Evolutionary conservation across 768 basidiomycete species (phyloP).

Genomic region (Daedalea quercina): DNA sequence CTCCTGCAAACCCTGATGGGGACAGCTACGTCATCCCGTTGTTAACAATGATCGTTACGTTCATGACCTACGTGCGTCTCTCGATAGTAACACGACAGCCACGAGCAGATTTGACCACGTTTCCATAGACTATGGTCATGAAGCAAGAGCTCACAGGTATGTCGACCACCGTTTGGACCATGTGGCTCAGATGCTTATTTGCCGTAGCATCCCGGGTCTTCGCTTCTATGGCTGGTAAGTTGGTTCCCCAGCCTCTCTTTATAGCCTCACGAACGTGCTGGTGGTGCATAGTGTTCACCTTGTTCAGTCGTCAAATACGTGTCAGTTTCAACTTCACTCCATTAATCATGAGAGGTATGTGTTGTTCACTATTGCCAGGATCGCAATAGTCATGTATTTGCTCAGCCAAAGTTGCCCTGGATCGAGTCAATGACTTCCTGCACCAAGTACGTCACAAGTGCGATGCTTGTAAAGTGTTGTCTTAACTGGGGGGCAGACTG

Average conservation of each 20-base stretch:
- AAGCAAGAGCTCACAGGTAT: slow-evolving; percentile 30
- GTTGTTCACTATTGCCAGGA: slow-evolving; percentile 21
- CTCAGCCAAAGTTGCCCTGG: slow-evolving; percentile 55
- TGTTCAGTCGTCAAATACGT: slow-evolving; percentile 45
- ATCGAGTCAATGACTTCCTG: slow-evolving; percentile 47
- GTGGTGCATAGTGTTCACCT: slow-evolving; percentile 42
- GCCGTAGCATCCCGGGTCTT: slow-evolving; percentile 30
- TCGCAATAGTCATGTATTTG: not conserved
- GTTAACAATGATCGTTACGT: slow-evolving; percentile 60
- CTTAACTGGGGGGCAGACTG: slow-evolving; percentile 28
- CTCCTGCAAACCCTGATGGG: not conserved
- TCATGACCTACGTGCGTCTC: slow-evolving; percentile 46
- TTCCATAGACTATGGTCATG: slow-evolving; percentile 29
- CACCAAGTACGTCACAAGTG: slow-evolving; percentile 18
- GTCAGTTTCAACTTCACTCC: slow-evolving; percentile 26
- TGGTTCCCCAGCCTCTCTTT: not conserved
- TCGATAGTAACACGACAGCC: not conserved
- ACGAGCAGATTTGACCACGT: not conserved
- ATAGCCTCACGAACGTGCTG: not conserved
- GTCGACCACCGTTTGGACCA: not conserved
- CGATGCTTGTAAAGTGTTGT: not conserved
- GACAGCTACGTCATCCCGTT: slow-evolving; percentile 54
- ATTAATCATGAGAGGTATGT: slow-evolving; percentile 22
- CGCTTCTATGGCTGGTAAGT: slow-evolving; percentile 28
- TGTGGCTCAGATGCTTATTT: not conserved